Percentiles rank a stretch among this genome's conserved stretches.
phyloP scores from a whole-genome alignment of 106 monocot species.

The Dendrobium huoshanense region DNA sequence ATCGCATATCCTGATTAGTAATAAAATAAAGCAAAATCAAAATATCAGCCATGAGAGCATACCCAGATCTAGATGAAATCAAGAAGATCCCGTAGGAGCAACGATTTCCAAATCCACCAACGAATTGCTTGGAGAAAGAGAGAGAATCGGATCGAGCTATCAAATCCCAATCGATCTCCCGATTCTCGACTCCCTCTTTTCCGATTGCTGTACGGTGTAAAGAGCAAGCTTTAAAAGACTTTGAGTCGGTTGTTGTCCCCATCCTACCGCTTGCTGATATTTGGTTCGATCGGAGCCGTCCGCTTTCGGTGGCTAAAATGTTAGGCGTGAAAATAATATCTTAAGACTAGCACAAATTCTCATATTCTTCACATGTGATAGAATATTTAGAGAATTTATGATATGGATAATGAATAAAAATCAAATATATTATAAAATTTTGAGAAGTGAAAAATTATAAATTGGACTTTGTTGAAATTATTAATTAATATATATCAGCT shows the following conservation, averaged over 20 bases:
- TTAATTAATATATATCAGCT: no score
- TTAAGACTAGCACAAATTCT: no score
- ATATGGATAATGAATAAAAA: no score
- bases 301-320: not conserved
- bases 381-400: no score
- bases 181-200: not conserved
- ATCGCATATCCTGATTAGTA: no score
- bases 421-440: no score
- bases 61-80: not conserved
- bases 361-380: no score
- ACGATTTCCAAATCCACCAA: not conserved
- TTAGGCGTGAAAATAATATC: no score
- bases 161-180: slow-evolving; percentile 1
- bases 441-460: no score
- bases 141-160: not conserved
- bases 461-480: no score
- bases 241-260: not conserved
- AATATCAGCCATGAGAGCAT: not conserved
- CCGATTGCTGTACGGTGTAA: not conserved
- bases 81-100: not conserved
- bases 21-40: not conserved
- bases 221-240: not conserved
- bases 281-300: slow-evolving; percentile 2
- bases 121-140: not conserved
- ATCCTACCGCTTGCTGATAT: not conserved